phyloP scores from a whole-genome alignment of 176 grass and related monocot species.

The Hyparrhenia diplandra region DNA sequence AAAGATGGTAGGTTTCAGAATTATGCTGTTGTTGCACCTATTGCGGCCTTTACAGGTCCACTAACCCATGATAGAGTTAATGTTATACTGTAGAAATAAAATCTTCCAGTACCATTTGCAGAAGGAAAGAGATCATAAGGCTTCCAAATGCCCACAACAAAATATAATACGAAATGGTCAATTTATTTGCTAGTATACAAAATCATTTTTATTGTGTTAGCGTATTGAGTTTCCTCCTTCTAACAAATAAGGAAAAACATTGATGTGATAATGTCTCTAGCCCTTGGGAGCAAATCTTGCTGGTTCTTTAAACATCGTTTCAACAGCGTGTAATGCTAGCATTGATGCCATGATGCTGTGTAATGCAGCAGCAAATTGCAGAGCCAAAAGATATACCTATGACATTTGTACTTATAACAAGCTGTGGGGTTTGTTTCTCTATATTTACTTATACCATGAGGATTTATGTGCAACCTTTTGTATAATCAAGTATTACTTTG shows the following conservation, averaged over 20 bases:
- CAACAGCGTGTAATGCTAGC: not conserved
- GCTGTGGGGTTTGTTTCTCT: not conserved
- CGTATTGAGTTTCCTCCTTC: conserved; percentile 9
- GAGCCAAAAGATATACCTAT: not conserved
- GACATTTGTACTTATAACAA: conserved; percentile 8
- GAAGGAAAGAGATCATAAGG: not conserved
- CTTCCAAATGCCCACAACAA: not conserved
- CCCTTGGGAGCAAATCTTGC: not conserved
- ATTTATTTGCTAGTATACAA: not conserved
- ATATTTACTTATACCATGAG: not conserved
- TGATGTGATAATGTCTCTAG: not conserved
- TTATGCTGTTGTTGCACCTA: not conserved
- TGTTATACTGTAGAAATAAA: not conserved
- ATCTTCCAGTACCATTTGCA: conserved; percentile 2
- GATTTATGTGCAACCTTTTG: not conserved
- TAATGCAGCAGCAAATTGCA: not conserved
- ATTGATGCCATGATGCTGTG: not conserved
- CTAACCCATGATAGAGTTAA: not conserved
- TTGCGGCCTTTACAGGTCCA: not conserved
- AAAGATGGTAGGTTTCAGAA: not conserved
- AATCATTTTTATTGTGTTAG: not conserved
- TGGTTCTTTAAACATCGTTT: not conserved
- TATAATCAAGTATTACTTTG: not conserved
- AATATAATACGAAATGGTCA: not conserved
- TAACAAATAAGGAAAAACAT: not conserved